Base-by-base conservation (phyloP, 2,329 filamentous ascomycete species). In the Penicillium sp. region DNA sequence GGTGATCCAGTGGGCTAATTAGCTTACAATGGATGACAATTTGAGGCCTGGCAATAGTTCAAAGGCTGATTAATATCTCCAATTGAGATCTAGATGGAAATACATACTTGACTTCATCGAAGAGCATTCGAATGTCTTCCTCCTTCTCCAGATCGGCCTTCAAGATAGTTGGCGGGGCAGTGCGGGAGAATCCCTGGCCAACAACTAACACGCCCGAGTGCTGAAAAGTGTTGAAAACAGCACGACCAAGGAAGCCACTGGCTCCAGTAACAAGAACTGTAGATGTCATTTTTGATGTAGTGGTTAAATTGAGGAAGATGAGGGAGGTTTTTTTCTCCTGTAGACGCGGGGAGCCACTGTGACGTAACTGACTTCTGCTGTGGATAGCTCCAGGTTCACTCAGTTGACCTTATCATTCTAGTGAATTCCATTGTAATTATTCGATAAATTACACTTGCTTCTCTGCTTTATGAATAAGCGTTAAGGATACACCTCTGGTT, bases 261-360 rank as follows among this genome's bases (percentile, higher is more conserved):
- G 90, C 91, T 55, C 91, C 91, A 7, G 91, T 96, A 53, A 96
- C 78, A 26, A 96, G 80, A 10, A 84, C 90, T 26, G 81, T 86
- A 56, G 82, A 69, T 54, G 71, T 67, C 72, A 75, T 75, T 30
- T 38, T 59, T n/a, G 44, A 10, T 41, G 7, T 35, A 22, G 44
- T 46, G 25, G 33, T 35, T 45, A 47, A 45, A 40, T 35, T 36
- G 2, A 50, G 37, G 12, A 19, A 31, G 37, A 25, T 49, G 48
- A 55, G 50, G 41, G 49, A 19, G 14, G 11, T 4, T 17, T 19
- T n/a, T 43, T 41, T 37, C 49, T 36, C 11, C 12, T 31, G 30
- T 31, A 25, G 28, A 43, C 55, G 44, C 56, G 57, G 62, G 57
- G 31, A 35, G 59, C 55, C 56, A 28, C 49, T 47, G 35, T 66